Evolutionary conservation across 768 basidiomycete species (phyloP), one percentile per base, ranked within the genome.

Genomic region (Termitomyces eurrhizus): DNA sequence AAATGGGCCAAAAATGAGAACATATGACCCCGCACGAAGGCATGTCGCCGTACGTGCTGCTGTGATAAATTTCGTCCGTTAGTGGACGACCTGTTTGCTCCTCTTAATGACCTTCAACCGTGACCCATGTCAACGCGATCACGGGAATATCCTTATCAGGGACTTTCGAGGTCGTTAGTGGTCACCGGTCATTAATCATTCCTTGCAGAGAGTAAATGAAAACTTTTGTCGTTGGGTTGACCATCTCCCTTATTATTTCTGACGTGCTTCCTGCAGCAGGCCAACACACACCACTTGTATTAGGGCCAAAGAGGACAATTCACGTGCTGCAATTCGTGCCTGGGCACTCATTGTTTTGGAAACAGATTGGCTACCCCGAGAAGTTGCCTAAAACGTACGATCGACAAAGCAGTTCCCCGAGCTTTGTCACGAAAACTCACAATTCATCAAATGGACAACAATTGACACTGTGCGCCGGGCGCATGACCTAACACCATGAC

Each of bases 401-500:
- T 60, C 46, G 16, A 42, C 24, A 55, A 56, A 51, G 54, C 53
- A n/a, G 13, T 16, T 11, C 37, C 29, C 36, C 36, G 52, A 39
- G 52, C 59, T 60, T 61, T 56, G 55, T 57, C 49, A 61, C 51
- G 51, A 46, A 54, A 29, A 42, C 44, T 21, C 36, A 14, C 32
- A 49, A 46, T 46, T 46, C 24, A 46, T 41, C 32, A 21, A 55
- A 60, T 60, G 52, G 53, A 54, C 46, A 37, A 37, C 32, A 37
- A 54, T 39, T 37, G 35, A 54, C 39, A 48, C 52, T 59, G 36
- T 54, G 52, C 18, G 58, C 35, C 35, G 8, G 35, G 44, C 52
- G 52, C 52, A 49, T 52, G 51, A 49, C 48, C 3, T 26, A 54
- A 8, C 26, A 39, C 44, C 35, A 51, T 55, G 48, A 48, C 53